A percentile compares a stretch with the other conserved stretches of the same genome.
Evolutionary conservation across 768 basidiomycete species (phyloP).

Genomic region (Clitopilus passeckerianus): DNA sequence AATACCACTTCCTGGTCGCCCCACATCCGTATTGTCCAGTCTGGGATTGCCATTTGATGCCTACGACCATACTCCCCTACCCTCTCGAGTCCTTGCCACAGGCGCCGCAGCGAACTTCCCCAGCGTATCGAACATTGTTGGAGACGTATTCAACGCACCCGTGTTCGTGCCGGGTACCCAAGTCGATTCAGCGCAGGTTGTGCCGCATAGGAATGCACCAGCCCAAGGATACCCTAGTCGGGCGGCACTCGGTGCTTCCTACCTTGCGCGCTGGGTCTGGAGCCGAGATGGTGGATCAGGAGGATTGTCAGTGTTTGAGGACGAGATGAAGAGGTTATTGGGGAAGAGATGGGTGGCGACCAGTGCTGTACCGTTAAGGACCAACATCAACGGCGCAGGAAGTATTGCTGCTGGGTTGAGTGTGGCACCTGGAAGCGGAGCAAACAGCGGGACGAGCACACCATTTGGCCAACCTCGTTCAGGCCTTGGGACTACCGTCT

Average conservation of each 20-base stretch:
- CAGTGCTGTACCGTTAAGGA: constrained; percentile 53
- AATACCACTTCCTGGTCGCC: constrained; percentile 25
- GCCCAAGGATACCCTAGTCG: constrained; percentile 64
- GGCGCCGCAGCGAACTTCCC: constrained; percentile 87
- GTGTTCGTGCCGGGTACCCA: constrained; percentile 74
- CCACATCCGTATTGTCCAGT: constrained; percentile 28
- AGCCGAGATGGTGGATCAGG: constrained; percentile 52
- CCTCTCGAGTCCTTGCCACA: constrained; percentile 60
- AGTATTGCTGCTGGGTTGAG: constrained; percentile 11
- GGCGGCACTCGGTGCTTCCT: constrained; percentile 69
- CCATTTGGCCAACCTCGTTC: constrained; percentile 56
- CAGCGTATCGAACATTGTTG: constrained; percentile 70
- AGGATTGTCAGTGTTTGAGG: constrained; percentile 65
- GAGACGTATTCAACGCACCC: constrained; percentile 79
- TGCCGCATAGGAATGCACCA: constrained; percentile 71
- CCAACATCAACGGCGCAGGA: constrained; percentile 46
- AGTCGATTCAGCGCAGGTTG: constrained; percentile 70
- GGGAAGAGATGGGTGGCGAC: constrained; percentile 72
- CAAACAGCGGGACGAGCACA: constrained; percentile 65
- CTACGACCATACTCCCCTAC: constrained; percentile 65
- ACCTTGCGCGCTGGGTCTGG: constrained; percentile 85
- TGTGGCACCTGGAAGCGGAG: constrained; percentile 31
- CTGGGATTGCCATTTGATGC: constrained; percentile 75
- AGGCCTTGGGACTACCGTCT: constrained; percentile 38
- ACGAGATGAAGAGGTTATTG: constrained; percentile 68